Base-by-base conservation (phyloP, 1,139 yeast genomes). In the Yamadazyma atlantica region DNA sequence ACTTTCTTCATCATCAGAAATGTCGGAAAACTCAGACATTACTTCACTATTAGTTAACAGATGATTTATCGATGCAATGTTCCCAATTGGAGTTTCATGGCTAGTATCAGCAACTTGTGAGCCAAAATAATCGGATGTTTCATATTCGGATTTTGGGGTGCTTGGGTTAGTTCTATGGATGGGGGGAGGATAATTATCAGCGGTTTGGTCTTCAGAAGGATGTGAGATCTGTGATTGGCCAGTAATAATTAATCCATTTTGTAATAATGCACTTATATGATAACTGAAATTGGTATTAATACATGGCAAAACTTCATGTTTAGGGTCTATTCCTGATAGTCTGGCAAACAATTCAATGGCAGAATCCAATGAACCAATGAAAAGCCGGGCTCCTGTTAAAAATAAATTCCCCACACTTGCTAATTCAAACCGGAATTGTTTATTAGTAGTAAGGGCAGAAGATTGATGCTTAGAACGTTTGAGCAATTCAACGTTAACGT, bases 181-280 rank as follows among this genome's bases (percentile, higher is more conserved):
- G 1, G 71, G 69, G 2, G 72, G 71, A 4, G 73, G 69, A 40
- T 65, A 64, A 29, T 50, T 51, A 24, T 57, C 60, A 8, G 44
- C 41, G 6, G 40, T 34, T 37, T 39, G 37, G 38, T 43, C 46
- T 18, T 53, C 55, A 8, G 73, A 65, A 2, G 97, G 97, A 59
- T 90, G 97, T 0, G 96, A 88, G 7, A 90, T 90, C 53, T 89
- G 96, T 3, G 94, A 84, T 58, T 90, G 97, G n/a, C 97, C 97
- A 0, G 94, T 85, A 26, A 90, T 84, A 2, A 85, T 67, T 6
- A 76, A 66, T 1, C 94, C 96, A 58, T 87, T 78, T 28, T 69
- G 66, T 29, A 90, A 65, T 27, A 76, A 51, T 0, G 96, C 97
- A 40, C 94, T 82, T 15, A 90, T 89, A 54, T 89, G 95, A 49